Conservation (phyloP, 1,139 yeast species). For the Geotrichum citri-aurantii region DNA sequence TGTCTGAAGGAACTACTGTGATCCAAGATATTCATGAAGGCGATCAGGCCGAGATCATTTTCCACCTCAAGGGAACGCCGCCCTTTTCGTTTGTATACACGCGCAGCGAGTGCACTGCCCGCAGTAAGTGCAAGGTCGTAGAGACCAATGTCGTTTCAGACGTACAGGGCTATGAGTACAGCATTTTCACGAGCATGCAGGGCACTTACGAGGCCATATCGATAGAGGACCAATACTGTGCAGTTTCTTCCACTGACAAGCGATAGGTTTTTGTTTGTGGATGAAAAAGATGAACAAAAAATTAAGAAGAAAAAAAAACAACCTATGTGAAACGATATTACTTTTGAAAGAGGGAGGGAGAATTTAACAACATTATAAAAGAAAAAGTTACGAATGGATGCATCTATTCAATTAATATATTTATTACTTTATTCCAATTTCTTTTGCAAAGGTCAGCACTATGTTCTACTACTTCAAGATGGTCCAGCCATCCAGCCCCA, state of each 20-base stretch:
- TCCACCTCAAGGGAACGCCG: slow-evolving; percentile 48
- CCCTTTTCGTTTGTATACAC: slow-evolving; percentile 52
- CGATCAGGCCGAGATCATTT: slow-evolving; percentile 42
- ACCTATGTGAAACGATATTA: not conserved
- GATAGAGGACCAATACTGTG: slow-evolving; percentile 76
- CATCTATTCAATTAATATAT: not conserved
- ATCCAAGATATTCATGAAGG: slow-evolving; percentile 88
- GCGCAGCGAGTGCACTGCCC: slow-evolving; percentile 42
- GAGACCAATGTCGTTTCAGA: slow-evolving; percentile 73
- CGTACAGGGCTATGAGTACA: slow-evolving; percentile 62
- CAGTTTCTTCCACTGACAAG: slow-evolving; percentile 29
- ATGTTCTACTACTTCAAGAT: not conserved
- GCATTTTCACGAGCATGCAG: slow-evolving; percentile 72
- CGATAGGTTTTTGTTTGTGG: not conserved
- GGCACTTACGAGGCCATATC: slow-evolving; percentile 93
- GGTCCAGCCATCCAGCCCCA: not conserved
- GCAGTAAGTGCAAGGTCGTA: slow-evolving; percentile 47
- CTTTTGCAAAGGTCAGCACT: not conserved
- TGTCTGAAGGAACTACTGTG: slow-evolving; percentile 69
- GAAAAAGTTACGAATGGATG: not conserved
- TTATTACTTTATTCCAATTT: not conserved
- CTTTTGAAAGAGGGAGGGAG: not conserved
- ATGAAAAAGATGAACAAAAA: too few species aligned
- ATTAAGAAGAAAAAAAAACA: not conserved
- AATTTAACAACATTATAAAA: not conserved